Evolutionary conservation across 2,329 filamentous ascomycete species (phyloP).

Genomic region (Biscogniauxia marginata): DNA sequence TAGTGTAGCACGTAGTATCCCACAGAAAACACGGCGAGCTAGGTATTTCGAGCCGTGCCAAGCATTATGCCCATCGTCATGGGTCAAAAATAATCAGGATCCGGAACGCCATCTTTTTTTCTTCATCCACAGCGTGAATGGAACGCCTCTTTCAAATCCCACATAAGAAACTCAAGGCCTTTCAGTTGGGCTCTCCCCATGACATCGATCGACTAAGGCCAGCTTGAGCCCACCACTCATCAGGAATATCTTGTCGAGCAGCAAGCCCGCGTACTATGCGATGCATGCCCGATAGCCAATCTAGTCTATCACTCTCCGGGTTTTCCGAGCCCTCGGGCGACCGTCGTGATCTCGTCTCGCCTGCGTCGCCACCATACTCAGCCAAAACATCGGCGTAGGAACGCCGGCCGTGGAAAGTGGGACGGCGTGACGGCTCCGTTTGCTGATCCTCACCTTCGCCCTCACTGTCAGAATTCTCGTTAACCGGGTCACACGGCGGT

Average conservation of each 20-base stretch:
- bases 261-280: constrained; percentile 69
- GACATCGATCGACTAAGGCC: constrained; percentile 62
- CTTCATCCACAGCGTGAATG: background rate
- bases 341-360: constrained; percentile 6
- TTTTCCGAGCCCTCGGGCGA: constrained; percentile 10
- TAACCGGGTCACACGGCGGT: constrained; percentile 50
- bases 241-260: constrained; percentile 71
- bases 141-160: background rate
- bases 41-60: background rate
- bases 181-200: constrained; percentile 34
- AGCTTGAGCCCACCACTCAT: constrained; percentile 77
- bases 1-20: background rate
- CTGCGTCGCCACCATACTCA: constrained; percentile 8
- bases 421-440: constrained; percentile 7
- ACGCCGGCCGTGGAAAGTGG: constrained; percentile 16
- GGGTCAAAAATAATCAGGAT: background rate
- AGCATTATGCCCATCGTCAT: background rate
- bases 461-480: constrained; percentile 56
- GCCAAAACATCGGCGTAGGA: constrained; percentile 49
- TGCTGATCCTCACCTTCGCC: constrained; percentile 34
- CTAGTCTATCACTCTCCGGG: constrained; percentile 27
- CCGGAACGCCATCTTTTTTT: background rate
- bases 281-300: constrained; percentile 63
- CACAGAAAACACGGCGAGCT: background rate
- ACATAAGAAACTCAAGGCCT: background rate